Evolutionary conservation across 1,284 basidiomycete genomes (phyloP), one percentile per base, ranked within the genome.

Genomic region (Porodaedalea pini): DNA sequence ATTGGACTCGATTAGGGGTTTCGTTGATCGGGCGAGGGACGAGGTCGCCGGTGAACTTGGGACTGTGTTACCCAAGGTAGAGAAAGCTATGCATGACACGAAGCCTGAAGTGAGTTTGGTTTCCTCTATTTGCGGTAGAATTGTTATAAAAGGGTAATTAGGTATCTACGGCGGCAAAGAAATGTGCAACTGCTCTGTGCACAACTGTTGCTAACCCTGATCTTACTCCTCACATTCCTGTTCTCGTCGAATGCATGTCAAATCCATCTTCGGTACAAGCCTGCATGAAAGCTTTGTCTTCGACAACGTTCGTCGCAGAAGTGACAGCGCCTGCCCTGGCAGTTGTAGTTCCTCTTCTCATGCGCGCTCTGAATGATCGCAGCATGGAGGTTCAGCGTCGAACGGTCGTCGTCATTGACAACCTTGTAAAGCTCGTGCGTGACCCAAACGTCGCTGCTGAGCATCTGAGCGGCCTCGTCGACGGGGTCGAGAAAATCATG

Each of bases 361-460:
- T 86, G 54, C 93, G 97, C 68, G 96, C 94, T 5, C 78, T 99
- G 64, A 96, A 96, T 69, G 96, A 98, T 73, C 85, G 96, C 64
- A 95, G 92, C 63, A 97, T 95, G 85, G 94, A 98, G 69, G 92
- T 92, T 21, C 92, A 94, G 69, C 86, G 92, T 60, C 80, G 88
- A 31, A 83, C 86, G 0, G 94, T 96, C 60, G 90, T 99, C 55
- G 92, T 99, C 66, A 86, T 96, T 61, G 94, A 96, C 70, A 99
- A 99, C 75, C 81, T 99, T 57, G 96, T 98, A 74, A 99, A 98
- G 76, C 88, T 99, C 56, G 97, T 99, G 45, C 88, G 96, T 59
- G 87, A 97, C 67, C 92, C 92, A 3, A 87, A 83, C 62, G 84
- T 98, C 54, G 96, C 97, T 48, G 94, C 93, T 8, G 81, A 82